Base-by-base conservation (phyloP, 257 asterid species). In the Leonotis leonurus region DNA sequence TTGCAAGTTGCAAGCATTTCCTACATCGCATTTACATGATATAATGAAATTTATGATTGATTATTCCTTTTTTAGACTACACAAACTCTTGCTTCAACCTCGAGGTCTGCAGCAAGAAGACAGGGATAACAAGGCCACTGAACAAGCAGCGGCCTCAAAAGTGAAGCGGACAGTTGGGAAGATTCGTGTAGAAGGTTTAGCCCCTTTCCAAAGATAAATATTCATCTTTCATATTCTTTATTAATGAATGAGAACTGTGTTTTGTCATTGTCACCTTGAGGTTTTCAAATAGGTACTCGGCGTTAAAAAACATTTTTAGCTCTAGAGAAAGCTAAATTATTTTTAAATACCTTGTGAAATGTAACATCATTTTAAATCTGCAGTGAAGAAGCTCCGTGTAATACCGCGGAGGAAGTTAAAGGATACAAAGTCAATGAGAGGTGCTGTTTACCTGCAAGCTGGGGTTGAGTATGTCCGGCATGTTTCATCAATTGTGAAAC, bases 401-500 rank as follows among this genome's bases (percentile, higher is more conserved):
- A 78, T 92, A 70, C 86, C 97, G 20, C 70, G 83, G 70, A 75
- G 89, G 79, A 92, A 78, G 80, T 82, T 92, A 29, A 92, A 80
- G 86, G 63, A 72, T 75, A 70, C 89, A 25, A 69, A 79, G 65
- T 92, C 97, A 29, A 70, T 89, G 90, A 76, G 87, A 69, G 84
- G 89, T 45, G 75, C 81, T 57, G 61, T 86, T 46, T 83, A 85
- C 78, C 58, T 82, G 77, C 97, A 87, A 75, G 90, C 84, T 35
- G 99, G 99, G 37, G 97, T 89, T 18, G 96, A 92, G 24, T 92
- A 89, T 72, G 95, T 89, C 71, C 82, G 83, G 40, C 96, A 86
- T 33, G 85, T 92, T 76, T 89, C 97, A 22, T 78, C 86, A 30
- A 56, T 81, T 16, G 94, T 92, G 78, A 92, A 87, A 67, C 82